These are phyloP conservation scores for Linnemannia hyalina DNA, from an alignment of 192 early-diverging fungal species.

Conservation along the genomic window DNA sequence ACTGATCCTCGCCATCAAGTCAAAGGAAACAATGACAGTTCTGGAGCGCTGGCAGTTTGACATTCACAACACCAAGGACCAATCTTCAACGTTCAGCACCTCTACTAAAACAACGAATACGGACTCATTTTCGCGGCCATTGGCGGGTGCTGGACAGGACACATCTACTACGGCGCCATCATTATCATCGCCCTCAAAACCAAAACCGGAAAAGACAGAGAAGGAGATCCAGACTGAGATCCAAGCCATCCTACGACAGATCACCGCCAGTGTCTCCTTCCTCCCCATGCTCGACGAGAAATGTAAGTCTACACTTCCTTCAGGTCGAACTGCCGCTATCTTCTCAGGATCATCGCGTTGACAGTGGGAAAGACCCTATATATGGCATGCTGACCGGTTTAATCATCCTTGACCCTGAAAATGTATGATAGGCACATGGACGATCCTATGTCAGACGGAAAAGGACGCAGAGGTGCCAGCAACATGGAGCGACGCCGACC, in stretches of 20 bases:
- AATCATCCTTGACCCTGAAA: background rate
- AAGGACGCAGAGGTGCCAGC: constrained; percentile 87
- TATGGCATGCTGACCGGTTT: background rate
- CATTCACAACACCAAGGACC: constrained; percentile 75
- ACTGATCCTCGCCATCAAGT: constrained; percentile 89
- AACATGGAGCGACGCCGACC: constrained; percentile 88
- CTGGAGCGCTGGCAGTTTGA: constrained; percentile 97
- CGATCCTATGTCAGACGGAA: constrained; percentile 91
- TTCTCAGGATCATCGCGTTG: background rate
- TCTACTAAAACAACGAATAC: background rate
- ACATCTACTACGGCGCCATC: background rate
- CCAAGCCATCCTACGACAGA: constrained; percentile 92
- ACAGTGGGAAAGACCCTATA: too few species aligned
- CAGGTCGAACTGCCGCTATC: background rate
- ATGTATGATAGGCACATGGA: constrained; percentile 80
- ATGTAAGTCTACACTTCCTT: constrained; percentile 63
- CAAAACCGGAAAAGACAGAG: constrained; percentile 62
- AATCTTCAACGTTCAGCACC: background rate
- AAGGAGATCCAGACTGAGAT: constrained; percentile 82
- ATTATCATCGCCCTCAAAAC: constrained; percentile 4
- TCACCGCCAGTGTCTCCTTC: constrained; percentile 91
- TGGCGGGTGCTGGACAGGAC: constrained; percentile 7
- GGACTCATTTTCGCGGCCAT: background rate
- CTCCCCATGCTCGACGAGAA: constrained; percentile 90
- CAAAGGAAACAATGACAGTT: constrained; percentile 85